Evolutionary conservation across 495 filamentous ascomycete genomes (phyloP).

Genomic region (Penicillium paradoxum): DNA sequence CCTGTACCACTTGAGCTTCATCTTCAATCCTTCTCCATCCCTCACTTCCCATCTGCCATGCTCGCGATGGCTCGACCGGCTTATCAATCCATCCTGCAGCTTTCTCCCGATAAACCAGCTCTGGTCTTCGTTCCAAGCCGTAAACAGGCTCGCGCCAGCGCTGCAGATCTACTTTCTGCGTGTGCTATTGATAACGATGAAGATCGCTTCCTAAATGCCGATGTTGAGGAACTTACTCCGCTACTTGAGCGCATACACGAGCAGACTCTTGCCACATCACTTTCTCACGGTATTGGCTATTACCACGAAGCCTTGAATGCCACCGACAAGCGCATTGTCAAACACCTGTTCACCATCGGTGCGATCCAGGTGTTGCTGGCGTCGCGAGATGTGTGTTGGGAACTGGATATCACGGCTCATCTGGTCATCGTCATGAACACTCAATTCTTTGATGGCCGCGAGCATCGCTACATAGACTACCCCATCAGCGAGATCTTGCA

Average conservation of each 20-base stretch:
- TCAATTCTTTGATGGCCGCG: slow-evolving; percentile 95
- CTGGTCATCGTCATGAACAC: slow-evolving; percentile 96
- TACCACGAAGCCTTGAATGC: slow-evolving; percentile 88
- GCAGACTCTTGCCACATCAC: slow-evolving; percentile 76
- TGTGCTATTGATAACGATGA: slow-evolving; percentile 87
- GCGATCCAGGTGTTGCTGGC: slow-evolving; percentile 92
- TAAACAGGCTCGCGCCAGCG: slow-evolving; percentile 85
- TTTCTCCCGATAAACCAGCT: slow-evolving; percentile 83
- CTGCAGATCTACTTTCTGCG: slow-evolving; percentile 80
- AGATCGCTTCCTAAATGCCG: slow-evolving; percentile 83
- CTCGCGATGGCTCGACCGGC: slow-evolving; percentile 94
- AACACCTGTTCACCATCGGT: slow-evolving; percentile 83
- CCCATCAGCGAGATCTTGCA: slow-evolving; percentile 96
- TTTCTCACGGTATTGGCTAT: slow-evolving; percentile 96
- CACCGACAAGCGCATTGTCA: slow-evolving; percentile 88
- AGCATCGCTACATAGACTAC: slow-evolving; percentile 97
- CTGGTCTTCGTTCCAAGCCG: slow-evolving; percentile 87
- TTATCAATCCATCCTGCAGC: slow-evolving; percentile 77
- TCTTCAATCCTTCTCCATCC: slow-evolving; percentile 92
- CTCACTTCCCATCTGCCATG: slow-evolving; percentile 97
- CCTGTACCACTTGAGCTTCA: slow-evolving; percentile 87
- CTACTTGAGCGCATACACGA: slow-evolving; percentile 80
- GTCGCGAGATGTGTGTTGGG: slow-evolving; percentile 95
- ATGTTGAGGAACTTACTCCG: slow-evolving; percentile 72
- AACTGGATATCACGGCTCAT: slow-evolving; percentile 81